Base-by-base conservation (phyloP, 768 basidiomycete genomes). In the Myochromella boudieri region DNA sequence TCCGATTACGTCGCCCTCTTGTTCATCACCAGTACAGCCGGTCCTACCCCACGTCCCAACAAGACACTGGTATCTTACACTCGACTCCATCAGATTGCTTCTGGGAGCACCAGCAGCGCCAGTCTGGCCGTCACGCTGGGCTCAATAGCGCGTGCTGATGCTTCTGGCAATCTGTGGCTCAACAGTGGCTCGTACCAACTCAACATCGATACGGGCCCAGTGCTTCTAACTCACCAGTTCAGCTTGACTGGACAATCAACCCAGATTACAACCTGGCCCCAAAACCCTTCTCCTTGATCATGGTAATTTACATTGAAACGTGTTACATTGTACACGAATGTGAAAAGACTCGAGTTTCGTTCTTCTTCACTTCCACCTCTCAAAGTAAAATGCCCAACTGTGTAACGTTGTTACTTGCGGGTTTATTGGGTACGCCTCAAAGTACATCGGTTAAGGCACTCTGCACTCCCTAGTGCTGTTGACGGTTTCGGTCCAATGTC, bases 1-100 rank as follows among this genome's bases (percentile, higher is more conserved):
- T 82, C 79, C 10, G 80, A 83, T 61, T 81, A 78, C 53, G 76
- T 78, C 20, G 70, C 77, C 7, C 68, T 81, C 42, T 63, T 80
- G 11, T 83, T 81, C 62, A 57, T 74, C 48, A 74, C 68, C 38
- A 70, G 74, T 18, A 67, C 66, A 4, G 70, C 66, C 20, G 80
- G 80, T 1, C 77, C 78, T 2, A 55, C 70, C 14, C 80, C 80
- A 1, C 68, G 67, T 43, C 79, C 78, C 17, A 76, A 75, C 44
- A 80, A 81, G 59, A 61, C 70, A 49, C 73, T 82, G 38, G 66
- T 78, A 6, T 62, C 73, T 2, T 83, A 79, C 57, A 63, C 68
- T 12, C 75, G 79, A n/a, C 42, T 66, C 10, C 61, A 64, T 39
- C 39, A 53, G 3, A 64, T 70, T 38, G 31, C 50, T 4, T 46